Evolutionary conservation across 768 basidiomycete species (phyloP).

Genomic region (Paxillus involutus): DNA sequence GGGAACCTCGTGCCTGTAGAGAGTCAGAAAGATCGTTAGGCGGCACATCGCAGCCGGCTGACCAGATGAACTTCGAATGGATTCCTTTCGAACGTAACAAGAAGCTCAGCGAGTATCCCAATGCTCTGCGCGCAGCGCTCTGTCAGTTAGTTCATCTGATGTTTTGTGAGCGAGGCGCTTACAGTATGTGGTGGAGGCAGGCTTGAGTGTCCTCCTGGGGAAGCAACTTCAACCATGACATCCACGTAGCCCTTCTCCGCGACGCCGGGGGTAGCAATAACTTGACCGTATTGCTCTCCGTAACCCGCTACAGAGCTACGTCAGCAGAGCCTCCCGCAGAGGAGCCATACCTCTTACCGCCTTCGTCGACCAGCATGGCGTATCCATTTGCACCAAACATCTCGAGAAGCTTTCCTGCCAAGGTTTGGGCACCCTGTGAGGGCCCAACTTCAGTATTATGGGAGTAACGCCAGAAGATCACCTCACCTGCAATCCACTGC

Average conservation of each 20-base stretch:
- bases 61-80: slow-evolving; percentile 57
- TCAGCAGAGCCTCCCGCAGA: background rate
- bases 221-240: slow-evolving; percentile 60
- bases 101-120: slow-evolving; percentile 71
- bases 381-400: slow-evolving; percentile 73
- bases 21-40: background rate
- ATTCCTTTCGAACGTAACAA: slow-evolving; percentile 68
- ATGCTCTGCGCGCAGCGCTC: slow-evolving; percentile 54
- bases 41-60: slow-evolving; percentile 7
- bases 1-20: slow-evolving; percentile 50
- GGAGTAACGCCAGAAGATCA: background rate
- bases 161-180: slow-evolving; percentile 12
- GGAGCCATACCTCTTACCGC: slow-evolving; percentile 45
- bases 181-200: slow-evolving; percentile 82
- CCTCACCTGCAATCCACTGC: slow-evolving; percentile 47
- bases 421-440: slow-evolving; percentile 51
- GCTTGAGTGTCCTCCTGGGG: slow-evolving; percentile 84
- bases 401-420: slow-evolving; percentile 48
- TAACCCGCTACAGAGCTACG: slow-evolving; percentile 44
- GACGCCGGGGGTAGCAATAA: slow-evolving; percentile 62
- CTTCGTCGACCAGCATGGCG: slow-evolving; percentile 86
- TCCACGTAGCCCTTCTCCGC: slow-evolving; percentile 76
- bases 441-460: background rate
- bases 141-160: slow-evolving; percentile 6
- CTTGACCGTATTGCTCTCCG: slow-evolving; percentile 46